These are phyloP conservation scores for Tolypocladium cylindrosporum DNA, from an alignment of 2,329 filamentous ascomycete species.

Conservation along the genomic window DNA sequence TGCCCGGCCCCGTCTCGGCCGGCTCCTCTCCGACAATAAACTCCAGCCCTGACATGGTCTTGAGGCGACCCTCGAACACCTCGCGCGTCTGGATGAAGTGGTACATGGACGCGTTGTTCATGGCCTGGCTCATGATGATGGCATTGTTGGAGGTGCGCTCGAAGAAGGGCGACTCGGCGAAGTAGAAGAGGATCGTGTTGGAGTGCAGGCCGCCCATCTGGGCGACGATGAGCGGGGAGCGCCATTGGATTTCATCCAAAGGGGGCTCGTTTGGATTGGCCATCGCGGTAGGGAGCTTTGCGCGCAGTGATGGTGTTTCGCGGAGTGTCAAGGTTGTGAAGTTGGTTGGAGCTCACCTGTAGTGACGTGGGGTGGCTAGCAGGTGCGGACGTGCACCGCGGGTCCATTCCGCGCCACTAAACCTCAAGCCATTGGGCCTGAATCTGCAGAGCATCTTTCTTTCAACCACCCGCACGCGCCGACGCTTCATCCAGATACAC, in stretches of 20 bases:
- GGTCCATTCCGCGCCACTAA: conserved; percentile 5
- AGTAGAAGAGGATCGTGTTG: conserved; percentile 59
- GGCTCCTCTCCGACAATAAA: conserved; percentile 57
- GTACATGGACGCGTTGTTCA: conserved; percentile 49
- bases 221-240: conserved; percentile 37
- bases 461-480: neutral
- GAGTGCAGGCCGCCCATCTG: conserved; percentile 50
- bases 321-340: neutral
- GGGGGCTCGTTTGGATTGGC: conserved; percentile 37
- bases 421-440: neutral
- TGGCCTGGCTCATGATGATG: conserved; percentile 50
- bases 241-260: conserved; percentile 61
- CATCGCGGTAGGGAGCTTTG: conserved; percentile 20
- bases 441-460: neutral
- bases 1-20: conserved; percentile 52
- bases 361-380: conserved; percentile 6
- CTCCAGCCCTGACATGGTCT: conserved; percentile 56
- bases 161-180: conserved; percentile 58
- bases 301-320: neutral
- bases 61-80: conserved; percentile 51
- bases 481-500: neutral
- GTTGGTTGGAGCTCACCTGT: neutral
- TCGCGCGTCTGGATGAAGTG: conserved; percentile 50
- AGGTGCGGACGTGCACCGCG: conserved; percentile 8
- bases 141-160: conserved; percentile 59